Percentiles rank a stretch among this genome's conserved stretches.
These are phyloP conservation scores for Serpula lacrymans DNA, from an alignment of 768 basidiomycete genomes.

Conservation along the genomic window DNA sequence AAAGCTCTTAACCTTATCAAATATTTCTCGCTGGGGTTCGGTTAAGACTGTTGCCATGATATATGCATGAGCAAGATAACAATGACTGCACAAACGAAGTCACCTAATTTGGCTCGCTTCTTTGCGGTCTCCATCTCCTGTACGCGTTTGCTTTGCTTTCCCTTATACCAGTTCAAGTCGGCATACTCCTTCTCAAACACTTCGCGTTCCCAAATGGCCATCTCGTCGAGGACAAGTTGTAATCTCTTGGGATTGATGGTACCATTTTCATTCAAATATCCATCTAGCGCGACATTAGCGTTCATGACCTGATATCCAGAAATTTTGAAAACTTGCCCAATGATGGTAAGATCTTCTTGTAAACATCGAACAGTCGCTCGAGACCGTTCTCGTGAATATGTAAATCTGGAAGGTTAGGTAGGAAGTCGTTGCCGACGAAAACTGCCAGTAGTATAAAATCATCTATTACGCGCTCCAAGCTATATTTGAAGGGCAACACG, in stretches of 20 bases:
- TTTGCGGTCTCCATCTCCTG: slow-evolving; percentile 61
- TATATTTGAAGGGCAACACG: slow-evolving; percentile 75
- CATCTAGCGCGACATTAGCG: slow-evolving; percentile 46
- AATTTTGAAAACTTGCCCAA: slow-evolving; percentile 42
- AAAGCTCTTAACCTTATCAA: slow-evolving; percentile 76
- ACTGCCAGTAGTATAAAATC: slow-evolving; percentile 97
- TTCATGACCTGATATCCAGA: background rate
- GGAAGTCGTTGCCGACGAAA: slow-evolving; percentile 96
- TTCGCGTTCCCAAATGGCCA: slow-evolving; percentile 84
- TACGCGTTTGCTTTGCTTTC: slow-evolving; percentile 78
- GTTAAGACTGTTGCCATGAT: slow-evolving; percentile 54
- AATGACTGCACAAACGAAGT: slow-evolving; percentile 17
- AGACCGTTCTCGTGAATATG: slow-evolving; percentile 98
- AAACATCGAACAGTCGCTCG: slow-evolving; percentile 90
- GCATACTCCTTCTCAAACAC: slow-evolving; percentile 90
- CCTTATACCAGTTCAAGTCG: slow-evolving; percentile 91
- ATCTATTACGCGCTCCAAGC: slow-evolving; percentile 92
- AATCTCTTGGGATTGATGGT: slow-evolving; percentile 75
- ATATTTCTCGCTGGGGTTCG: slow-evolving; percentile 68
- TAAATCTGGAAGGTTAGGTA: slow-evolving; percentile 93
- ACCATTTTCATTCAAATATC: slow-evolving; percentile 91
- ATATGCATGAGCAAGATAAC: background rate
- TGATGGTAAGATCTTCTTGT: slow-evolving; percentile 86
- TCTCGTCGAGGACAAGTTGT: slow-evolving; percentile 85
- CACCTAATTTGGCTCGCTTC: slow-evolving; percentile 64